A percentile compares a stretch with the other conserved stretches of the same genome.
Conservation (phyloP, 352 stramenopile genomes). For the Pythium dissotocum region DNA sequence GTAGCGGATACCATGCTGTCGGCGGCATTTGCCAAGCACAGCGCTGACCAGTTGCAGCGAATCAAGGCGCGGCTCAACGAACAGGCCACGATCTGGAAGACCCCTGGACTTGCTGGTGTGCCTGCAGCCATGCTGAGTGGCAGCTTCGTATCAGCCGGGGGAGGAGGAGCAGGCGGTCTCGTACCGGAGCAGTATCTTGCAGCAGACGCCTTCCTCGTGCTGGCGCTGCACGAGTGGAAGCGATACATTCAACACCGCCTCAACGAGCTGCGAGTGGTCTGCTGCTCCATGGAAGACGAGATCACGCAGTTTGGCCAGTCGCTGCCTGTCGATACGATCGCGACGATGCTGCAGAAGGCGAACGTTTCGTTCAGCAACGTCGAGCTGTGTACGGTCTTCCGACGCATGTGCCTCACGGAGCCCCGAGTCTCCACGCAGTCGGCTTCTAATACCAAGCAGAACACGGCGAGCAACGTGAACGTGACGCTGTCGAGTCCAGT, state of each 20-base stretch:
- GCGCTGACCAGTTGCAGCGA: constrained; percentile 46
- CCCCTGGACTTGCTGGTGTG: constrained; percentile 3
- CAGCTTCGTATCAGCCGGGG: constrained; percentile 5
- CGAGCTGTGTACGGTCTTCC: constrained; percentile 64
- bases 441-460: background rate
- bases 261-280: constrained; percentile 65
- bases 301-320: constrained; percentile 52
- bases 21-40: constrained; percentile 49
- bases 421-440: constrained; percentile 1
- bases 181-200: constrained; percentile 34
- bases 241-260: constrained; percentile 68
- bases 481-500: background rate
- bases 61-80: constrained; percentile 42
- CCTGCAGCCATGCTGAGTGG: constrained; percentile 15
- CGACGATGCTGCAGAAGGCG: constrained; percentile 52
- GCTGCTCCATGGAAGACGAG: constrained; percentile 57
- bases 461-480: background rate
- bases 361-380: constrained; percentile 48
- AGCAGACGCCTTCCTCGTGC: constrained; percentile 54
- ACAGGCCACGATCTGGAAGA: constrained; percentile 31
- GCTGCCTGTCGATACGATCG: constrained; percentile 52
- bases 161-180: constrained; percentile 1
- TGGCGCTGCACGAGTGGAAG: constrained; percentile 69
- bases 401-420: constrained; percentile 60
- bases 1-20: constrained; percentile 48